These are phyloP conservation scores for Quercus mongolica DNA, from an alignment of 306 rosid species.

Conservation along the genomic window DNA sequence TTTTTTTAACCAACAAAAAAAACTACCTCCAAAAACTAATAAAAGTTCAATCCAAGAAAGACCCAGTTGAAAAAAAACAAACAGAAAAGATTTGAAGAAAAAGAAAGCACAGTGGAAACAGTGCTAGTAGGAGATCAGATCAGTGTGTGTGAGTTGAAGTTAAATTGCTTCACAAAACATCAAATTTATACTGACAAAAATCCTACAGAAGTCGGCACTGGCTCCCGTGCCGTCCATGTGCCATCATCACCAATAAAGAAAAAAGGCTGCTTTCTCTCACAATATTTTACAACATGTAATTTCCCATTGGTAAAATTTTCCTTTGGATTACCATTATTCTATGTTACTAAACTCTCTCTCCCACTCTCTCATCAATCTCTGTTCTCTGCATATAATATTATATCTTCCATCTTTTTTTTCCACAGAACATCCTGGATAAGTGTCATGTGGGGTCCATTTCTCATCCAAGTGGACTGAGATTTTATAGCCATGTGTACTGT, in stretches of 20 bases:
- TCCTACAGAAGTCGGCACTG: constrained; percentile 20
- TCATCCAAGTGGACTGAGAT: constrained; percentile 7
- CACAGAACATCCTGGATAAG: constrained; percentile 24
- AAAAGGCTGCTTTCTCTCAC: neutral
- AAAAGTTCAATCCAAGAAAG: neutral
- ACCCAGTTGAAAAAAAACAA: constrained; percentile 3
- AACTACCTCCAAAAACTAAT: neutral
- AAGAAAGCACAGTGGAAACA: constrained; percentile 10
- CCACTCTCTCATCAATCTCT: neutral
- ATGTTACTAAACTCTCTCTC: neutral
- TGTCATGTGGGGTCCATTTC: constrained; percentile 30
- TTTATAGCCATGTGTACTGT: constrained; percentile 10
- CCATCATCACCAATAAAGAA: constrained; percentile 14
- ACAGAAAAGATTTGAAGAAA: neutral
- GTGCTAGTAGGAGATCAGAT: neutral
- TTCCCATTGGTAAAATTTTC: constrained; percentile 4
- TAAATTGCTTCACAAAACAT: constrained; percentile 15
- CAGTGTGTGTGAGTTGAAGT: neutral
- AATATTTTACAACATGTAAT: neutral
- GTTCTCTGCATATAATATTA: neutral
- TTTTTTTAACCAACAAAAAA: neutral
- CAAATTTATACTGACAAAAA: constrained; percentile 14
- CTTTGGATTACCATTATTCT: neutral
- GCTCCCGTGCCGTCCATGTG: constrained; percentile 28
- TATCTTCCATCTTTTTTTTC: constrained; percentile 11